phyloP scores from a whole-genome alignment of 192 early-diverging fungal genomes.

The Gonapodya prolifera region DNA sequence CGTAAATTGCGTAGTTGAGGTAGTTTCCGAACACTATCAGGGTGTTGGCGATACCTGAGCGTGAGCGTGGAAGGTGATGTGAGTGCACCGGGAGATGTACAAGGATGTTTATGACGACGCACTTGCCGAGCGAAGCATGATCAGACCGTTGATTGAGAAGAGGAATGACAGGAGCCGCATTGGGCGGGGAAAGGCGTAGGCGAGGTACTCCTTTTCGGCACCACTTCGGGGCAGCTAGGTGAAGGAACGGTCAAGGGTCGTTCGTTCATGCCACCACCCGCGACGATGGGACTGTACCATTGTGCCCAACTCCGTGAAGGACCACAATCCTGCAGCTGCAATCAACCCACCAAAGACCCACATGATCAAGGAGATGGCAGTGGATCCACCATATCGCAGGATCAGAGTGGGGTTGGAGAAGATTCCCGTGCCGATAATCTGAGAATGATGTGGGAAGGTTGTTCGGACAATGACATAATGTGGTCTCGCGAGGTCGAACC shows the following conservation, averaged over 20 bases:
- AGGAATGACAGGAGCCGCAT: constrained; percentile 32
- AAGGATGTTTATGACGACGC: too few species aligned
- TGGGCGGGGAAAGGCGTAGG: constrained; percentile 31
- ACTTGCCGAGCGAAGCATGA: constrained; percentile 38
- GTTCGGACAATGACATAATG: too few species aligned
- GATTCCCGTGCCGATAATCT: constrained; percentile 32
- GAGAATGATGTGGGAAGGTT: too few species aligned
- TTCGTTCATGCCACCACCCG: too few species aligned
- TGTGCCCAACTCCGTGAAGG: constrained; percentile 13
- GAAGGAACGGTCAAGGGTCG: background rate
- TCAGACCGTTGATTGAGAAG: constrained; percentile 34
- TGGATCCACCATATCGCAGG: constrained; percentile 19
- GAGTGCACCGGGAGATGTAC: too few species aligned
- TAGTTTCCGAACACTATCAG: constrained; percentile 41
- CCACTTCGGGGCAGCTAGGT: constrained; percentile 33
- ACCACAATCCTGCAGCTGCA: constrained; percentile 18
- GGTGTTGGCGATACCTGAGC: constrained; percentile 55
- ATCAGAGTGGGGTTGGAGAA: constrained; percentile 26
- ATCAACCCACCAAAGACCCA: constrained; percentile 24
- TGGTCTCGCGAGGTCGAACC: too few species aligned
- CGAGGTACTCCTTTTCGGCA: constrained; percentile 50
- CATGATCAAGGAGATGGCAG: constrained; percentile 27
- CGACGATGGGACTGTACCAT: background rate
- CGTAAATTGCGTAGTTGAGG: background rate
- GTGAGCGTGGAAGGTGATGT: constrained; percentile 13